Conservation (phyloP, 371 early-diverging fungal genomes). For the Dichotomocladium elegans region DNA sequence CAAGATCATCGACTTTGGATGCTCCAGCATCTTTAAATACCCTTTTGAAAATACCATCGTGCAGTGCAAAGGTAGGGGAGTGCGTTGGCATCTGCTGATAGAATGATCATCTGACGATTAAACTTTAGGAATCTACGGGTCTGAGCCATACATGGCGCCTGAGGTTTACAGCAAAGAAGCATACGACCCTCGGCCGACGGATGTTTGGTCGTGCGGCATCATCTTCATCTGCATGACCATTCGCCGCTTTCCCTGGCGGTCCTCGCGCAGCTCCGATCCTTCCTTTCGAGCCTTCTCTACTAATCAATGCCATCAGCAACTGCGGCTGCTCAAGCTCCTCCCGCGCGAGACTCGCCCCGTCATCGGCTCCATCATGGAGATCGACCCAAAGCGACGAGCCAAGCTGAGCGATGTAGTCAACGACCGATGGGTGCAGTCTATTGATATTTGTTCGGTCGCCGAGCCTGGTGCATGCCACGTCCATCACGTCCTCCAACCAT, state of each 20-base stretch:
- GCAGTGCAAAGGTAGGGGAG: constrained; percentile 52
- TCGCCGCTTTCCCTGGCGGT: constrained; percentile 72
- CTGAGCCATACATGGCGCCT: constrained; percentile 89
- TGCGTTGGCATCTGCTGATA: not conserved
- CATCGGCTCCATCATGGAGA: constrained; percentile 46
- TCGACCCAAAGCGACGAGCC: constrained; percentile 47
- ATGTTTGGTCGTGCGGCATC: constrained; percentile 76
- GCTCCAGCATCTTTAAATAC: constrained; percentile 70
- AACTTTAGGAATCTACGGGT: constrained; percentile 70
- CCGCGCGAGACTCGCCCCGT: constrained; percentile 46
- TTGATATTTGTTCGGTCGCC: constrained; percentile 53
- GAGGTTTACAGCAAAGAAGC: constrained; percentile 65
- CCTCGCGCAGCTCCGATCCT: constrained; percentile 52
- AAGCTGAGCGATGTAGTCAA: constrained; percentile 35
- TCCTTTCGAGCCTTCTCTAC: constrained; percentile 44
- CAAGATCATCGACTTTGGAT: constrained; percentile 94
- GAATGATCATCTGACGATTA: not conserved
- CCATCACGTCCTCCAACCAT: constrained; percentile 34
- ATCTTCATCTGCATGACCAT: constrained; percentile 73
- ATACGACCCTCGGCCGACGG: constrained; percentile 64
- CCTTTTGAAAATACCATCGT: constrained; percentile 59
- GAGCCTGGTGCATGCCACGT: constrained; percentile 43
- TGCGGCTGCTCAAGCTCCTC: constrained; percentile 44
- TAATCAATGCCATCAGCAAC: constrained; percentile 33
- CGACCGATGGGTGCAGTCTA: constrained; percentile 53